Conservation (phyloP, 371 early-diverging fungal genomes). For the Mucor racemosus region DNA sequence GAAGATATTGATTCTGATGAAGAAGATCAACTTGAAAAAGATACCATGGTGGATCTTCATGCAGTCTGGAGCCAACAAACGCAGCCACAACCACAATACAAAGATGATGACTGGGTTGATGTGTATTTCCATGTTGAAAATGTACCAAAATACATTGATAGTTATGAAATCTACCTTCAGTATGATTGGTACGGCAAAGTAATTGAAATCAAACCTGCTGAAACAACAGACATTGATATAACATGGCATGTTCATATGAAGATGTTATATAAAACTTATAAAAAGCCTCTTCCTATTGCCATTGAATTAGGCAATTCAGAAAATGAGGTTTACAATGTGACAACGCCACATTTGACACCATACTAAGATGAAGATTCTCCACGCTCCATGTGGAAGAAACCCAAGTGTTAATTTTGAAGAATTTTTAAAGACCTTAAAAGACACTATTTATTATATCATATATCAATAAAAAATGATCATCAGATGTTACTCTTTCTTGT, state of each 20-base stretch:
- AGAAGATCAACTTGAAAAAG: neutral
- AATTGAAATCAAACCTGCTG: neutral
- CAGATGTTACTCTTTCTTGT: no score
- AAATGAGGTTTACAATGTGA: neutral
- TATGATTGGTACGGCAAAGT: neutral
- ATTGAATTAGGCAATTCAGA: neutral
- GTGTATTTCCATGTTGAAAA: neutral
- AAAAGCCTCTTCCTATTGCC: neutral
- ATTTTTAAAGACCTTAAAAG: no score
- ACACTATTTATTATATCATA: no score
- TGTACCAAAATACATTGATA: neutral
- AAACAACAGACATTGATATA: neutral
- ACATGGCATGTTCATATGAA: neutral
- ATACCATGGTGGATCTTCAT: neutral
- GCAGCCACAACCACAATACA: neutral
- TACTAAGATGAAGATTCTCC: neutral
- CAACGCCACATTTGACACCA: neutral
- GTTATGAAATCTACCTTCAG: constrained; percentile 8
- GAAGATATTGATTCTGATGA: neutral
- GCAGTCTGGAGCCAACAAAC: neutral
- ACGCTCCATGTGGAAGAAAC: no score
- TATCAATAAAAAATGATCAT: no score
- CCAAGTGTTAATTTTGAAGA: no score
- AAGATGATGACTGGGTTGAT: neutral
- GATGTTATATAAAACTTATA: neutral